A percentile compares a stretch with the other conserved stretches of the same genome.
These are phyloP conservation scores for Dunaliella primolecta DNA, from an alignment of 139 green algal species.

Conservation along the genomic window DNA sequence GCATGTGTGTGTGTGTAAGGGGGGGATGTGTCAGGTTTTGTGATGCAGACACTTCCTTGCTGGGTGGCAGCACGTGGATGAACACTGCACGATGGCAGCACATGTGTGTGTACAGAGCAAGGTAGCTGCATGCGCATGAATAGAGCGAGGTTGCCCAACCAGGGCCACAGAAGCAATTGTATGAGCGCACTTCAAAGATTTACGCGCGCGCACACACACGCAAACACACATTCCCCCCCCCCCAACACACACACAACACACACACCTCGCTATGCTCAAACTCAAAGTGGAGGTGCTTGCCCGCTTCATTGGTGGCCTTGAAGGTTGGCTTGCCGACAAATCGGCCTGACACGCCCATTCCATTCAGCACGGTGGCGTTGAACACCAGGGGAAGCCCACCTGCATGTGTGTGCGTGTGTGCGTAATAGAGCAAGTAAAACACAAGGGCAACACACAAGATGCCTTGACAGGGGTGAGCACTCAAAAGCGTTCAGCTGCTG, in stretches of 20 bases:
- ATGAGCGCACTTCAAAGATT: too few relatives aligned
- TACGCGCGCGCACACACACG: background rate
- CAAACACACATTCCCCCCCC: background rate
- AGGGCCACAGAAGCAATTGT: slow-evolving; percentile 97
- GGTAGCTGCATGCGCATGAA: too few relatives aligned
- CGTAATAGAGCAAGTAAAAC: too few relatives aligned
- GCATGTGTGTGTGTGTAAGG: background rate
- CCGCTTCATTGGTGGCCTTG: slow-evolving; percentile 52
- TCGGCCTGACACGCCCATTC: slow-evolving; percentile 74
- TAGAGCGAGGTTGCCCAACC: slow-evolving; percentile 88
- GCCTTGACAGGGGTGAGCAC: too few relatives aligned
- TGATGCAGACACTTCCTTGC: too few relatives aligned
- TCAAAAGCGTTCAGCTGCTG: too few relatives aligned
- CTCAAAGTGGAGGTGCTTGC: slow-evolving; percentile 73
- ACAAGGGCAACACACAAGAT: too few relatives aligned
- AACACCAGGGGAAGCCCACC: slow-evolving; percentile 84
- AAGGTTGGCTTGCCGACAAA: slow-evolving; percentile 67
- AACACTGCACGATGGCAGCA: too few relatives aligned
- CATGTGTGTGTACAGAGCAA: too few relatives aligned
- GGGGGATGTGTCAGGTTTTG: too few relatives aligned
- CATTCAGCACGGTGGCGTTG: slow-evolving; percentile 97
- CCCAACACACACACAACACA: background rate
- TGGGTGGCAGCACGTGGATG: too few relatives aligned
- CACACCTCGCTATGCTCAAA: slow-evolving; percentile 69
- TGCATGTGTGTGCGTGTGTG: slow-evolving; percentile 15